Evolutionary conservation across 2,329 filamentous ascomycete species (phyloP), one percentile per base, ranked within the genome.

Genomic region (Ascochyta pisi): DNA sequence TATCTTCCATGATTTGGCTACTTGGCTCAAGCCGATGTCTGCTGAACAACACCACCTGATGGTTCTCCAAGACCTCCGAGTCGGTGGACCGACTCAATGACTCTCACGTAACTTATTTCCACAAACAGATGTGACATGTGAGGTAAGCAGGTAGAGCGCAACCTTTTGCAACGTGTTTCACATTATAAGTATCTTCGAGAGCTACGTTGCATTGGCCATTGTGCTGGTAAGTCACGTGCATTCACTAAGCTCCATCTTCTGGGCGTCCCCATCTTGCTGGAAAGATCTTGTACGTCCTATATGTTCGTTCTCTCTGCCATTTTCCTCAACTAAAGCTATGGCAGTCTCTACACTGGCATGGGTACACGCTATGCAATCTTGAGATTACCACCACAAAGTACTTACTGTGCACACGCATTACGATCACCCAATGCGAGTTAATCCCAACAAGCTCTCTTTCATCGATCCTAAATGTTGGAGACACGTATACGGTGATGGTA

Each of bases 281-380:
- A 4, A 50, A 42, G 22, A 13, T 42, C 22, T 31, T 63, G 16
- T 71, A 71, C 45, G 71, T 71, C 44, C 44, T 55, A 6, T 66
- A 61, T 39, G 40, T 70, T 1, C 67, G 68, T 35, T 66, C 68
- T 15, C 63, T 72, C 0, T 61, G 62, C 22, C 41, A 33, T 3
- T 71, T 69, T 40, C 69, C 68, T 12, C 67, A 68, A 9, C 69
- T 68, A 12, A 46, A 64, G 3, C 57, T 68, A 8, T 72, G 68
- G 52, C 54, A 19, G 58, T 62, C n/a, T 70, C 61, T 40, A 58
- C 65, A 50, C 50, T 71, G n/a, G 61, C 64, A 2, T 68, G 66
- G 42, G 63, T 68, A 29, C 55, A 66, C 41, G 59, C 67, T 15
- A 60, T 63, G 12, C 65, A 68, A 15, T 52, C 57, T 6, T 67